Evolutionary conservation across 106 monocot species (phyloP), one percentile per base, ranked within the genome.

Genomic region (Xerophyta viscosa): DNA sequence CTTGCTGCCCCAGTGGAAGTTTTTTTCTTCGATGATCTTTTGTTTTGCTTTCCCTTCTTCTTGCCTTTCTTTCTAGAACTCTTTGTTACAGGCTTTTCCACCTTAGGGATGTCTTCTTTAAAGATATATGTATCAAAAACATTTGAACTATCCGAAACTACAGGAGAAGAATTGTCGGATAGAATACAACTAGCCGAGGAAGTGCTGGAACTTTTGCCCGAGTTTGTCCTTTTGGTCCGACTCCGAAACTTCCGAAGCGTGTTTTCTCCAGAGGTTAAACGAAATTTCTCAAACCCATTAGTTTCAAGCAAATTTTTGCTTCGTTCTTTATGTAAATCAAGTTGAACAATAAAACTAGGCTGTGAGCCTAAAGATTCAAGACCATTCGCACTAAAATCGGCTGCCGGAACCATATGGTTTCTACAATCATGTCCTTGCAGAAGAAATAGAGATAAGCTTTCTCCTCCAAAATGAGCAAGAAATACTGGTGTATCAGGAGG

Each of bases 1-100:
- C 27, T 54, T 61, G 65, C 58, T 20, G 20, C 23, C 54, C 41
- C 52, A 41, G 21, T 27, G 29, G 58, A 58, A 36, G 24, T 46
- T 27, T 64, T 75, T 56, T 60, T 71, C 50, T 11, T 27, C 22
- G 43, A 41, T 8, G 57, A 53, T 60, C 25, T 48, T 70, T 74
- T 78, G 51, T 47, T 55, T 7, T 71, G 71, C 52, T 78, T 81
- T 31, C 87, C 59, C 33, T 78, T 78, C 78, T 78, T 84, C 56
- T 80, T 85, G 3, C 61, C 73, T 60, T 77, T 88, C 62, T 77
- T 79, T 61, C 57, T 89, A 37, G 71, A 53, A 66, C 53, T 69
- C 63, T 18, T 80, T 78, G 68, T 81, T n/a, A 28, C 31, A 51
- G 56, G 31, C 27, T 79, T 72, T 11, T 56, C 72, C 12, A 23